Evolutionary conservation across 768 basidiomycete species (phyloP).

Genomic region (Rhodotorula toruloides): DNA sequence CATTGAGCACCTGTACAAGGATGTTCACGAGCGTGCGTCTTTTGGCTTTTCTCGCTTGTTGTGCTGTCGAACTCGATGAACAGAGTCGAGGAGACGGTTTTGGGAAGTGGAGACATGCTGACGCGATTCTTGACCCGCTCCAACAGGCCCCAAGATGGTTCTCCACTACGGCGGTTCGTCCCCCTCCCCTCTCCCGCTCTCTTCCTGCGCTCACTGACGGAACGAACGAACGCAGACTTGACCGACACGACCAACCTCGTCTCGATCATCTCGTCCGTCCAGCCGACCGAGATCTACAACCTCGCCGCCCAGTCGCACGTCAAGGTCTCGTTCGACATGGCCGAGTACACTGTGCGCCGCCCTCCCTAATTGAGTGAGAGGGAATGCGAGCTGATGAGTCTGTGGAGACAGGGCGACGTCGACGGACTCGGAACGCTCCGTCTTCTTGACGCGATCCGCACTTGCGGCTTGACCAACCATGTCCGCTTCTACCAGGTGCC

Average conservation of each 20-base stretch:
- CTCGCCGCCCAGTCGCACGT: constrained; percentile 96
- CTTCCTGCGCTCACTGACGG: background rate
- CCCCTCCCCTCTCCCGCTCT: background rate
- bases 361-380: too few relatives aligned
- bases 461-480: constrained; percentile 87
- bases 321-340: constrained; percentile 99
- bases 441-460: constrained; percentile 90
- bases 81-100: too few relatives aligned
- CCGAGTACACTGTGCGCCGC: constrained; percentile 71
- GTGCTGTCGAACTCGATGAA: background rate
- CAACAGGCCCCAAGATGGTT: constrained; percentile 45
- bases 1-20: constrained; percentile 85
- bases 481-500: constrained; percentile 79
- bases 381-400: background rate
- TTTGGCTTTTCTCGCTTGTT: background rate
- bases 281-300: constrained; percentile 95
- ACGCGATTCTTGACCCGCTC: too few relatives aligned
- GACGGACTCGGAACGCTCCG: constrained; percentile 92
- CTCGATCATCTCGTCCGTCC: constrained; percentile 88
- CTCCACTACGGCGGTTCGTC: constrained; percentile 45
- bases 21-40: constrained; percentile 81
- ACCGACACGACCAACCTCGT: constrained; percentile 96
- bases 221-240: constrained; percentile 61
- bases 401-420: constrained; percentile 63
- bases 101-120: too few relatives aligned